Percentiles rank a stretch among this genome's conserved stretches.
Conservation (phyloP, 495 filamentous ascomycete genomes). For the Aspergillus baeticus region DNA sequence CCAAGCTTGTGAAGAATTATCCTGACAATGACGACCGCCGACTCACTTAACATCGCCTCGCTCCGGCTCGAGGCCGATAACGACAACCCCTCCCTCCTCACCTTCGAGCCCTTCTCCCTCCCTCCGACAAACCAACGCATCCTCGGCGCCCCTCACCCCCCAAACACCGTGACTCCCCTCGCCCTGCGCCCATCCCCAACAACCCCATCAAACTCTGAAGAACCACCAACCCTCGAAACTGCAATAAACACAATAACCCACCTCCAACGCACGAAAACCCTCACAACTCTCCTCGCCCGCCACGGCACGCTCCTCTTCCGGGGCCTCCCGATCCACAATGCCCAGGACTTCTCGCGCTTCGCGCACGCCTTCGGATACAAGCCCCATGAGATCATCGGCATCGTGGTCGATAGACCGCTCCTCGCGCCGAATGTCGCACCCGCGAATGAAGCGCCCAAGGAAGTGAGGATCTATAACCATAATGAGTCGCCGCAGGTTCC, state of each 20-base stretch:
- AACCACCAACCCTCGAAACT: constrained; percentile 25
- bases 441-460: constrained; percentile 52
- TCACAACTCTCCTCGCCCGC: constrained; percentile 60
- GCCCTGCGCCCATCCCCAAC: constrained; percentile 39
- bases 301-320: constrained; percentile 37
- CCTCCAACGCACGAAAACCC: constrained; percentile 50
- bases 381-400: constrained; percentile 56
- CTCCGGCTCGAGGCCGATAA: not conserved
- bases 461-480: constrained; percentile 51
- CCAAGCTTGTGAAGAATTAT: too few species aligned
- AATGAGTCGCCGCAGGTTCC: constrained; percentile 55
- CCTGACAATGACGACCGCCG: not conserved
- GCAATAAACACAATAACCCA: constrained; percentile 30
- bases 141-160: constrained; percentile 40
- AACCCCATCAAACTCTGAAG: not conserved
- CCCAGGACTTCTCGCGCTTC: constrained; percentile 48
- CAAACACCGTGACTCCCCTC: constrained; percentile 39
- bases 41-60: not conserved
- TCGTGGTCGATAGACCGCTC: constrained; percentile 48
- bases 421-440: constrained; percentile 53
- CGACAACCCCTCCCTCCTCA: not conserved
- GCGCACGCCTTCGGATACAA: constrained; percentile 53
- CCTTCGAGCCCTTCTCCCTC: constrained; percentile 63
- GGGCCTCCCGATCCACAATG: constrained; percentile 30
- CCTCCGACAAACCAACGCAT: constrained; percentile 55